These are phyloP conservation scores for Aureobasidium sp. DNA, from an alignment of 2,329 filamentous ascomycete genomes.

Conservation along the genomic window DNA sequence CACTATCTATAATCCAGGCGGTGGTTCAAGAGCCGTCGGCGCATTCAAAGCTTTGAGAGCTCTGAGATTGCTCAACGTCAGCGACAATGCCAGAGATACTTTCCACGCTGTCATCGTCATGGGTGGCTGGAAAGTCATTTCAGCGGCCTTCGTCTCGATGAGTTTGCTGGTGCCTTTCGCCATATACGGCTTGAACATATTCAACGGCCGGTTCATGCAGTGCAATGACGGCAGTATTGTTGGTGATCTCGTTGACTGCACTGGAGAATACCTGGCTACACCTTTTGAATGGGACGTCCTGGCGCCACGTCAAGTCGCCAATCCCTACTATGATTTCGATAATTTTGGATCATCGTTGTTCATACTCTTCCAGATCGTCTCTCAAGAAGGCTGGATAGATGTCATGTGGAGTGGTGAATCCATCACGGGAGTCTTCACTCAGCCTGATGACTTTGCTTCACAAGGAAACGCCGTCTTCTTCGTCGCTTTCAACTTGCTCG, in stretches of 20 bases:
- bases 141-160: slow-evolving; percentile 86
- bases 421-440: slow-evolving; percentile 68
- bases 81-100: slow-evolving; percentile 88
- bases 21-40: slow-evolving; percentile 82
- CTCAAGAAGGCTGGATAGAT: slow-evolving; percentile 95
- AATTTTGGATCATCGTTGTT: slow-evolving; percentile 90
- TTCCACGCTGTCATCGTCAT: slow-evolving; percentile 95
- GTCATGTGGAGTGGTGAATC: slow-evolving; percentile 80
- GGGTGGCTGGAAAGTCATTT: slow-evolving; percentile 88
- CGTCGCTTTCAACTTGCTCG: slow-evolving; percentile 89
- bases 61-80: slow-evolving; percentile 85
- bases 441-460: slow-evolving; percentile 62
- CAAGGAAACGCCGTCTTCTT: slow-evolving; percentile 92
- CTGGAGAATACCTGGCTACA: slow-evolving; percentile 70
- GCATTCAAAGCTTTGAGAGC: slow-evolving; percentile 96
- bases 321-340: slow-evolving; percentile 87
- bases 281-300: slow-evolving; percentile 82
- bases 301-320: slow-evolving; percentile 71
- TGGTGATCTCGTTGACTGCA: slow-evolving; percentile 62
- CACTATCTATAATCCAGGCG: slow-evolving; percentile 71
- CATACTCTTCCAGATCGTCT: slow-evolving; percentile 97
- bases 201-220: slow-evolving; percentile 68
- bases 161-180: slow-evolving; percentile 94
- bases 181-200: slow-evolving; percentile 90
- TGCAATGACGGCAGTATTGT: slow-evolving; percentile 70